Base-by-base conservation (phyloP, 768 basidiomycete genomes). In the Mycena epipterygia region DNA sequence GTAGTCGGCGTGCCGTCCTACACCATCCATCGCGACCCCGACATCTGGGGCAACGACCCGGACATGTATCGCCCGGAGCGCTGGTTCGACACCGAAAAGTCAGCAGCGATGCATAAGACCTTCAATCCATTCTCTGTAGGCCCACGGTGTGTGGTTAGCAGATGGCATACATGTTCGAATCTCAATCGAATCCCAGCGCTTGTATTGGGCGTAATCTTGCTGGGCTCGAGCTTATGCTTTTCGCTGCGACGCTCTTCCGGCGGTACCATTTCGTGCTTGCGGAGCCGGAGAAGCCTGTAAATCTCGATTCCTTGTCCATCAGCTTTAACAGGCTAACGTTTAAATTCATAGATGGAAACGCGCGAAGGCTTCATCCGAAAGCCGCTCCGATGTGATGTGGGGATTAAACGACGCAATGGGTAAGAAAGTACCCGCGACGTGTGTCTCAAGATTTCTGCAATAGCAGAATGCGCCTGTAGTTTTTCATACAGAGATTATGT, bases 121-220 rank as follows among this genome's bases (percentile, higher is more conserved):
- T 96, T 95, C 79, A 96, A 96, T 73, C 93, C 93, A 0, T 96
- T 95, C 79, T 94, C 93, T 1, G 87, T 88, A 70, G 95, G 95
- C 3, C 95, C 95, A 21, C 86, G 93, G 91, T 90, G 76, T 58
- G 84, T 81, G 53, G 67, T 58, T 56, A 57, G n/a, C 37, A n/a
- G 32, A 48, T 19, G 70, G 58, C 44, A 66, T 48, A 65, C n/a
- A n/a, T n/a, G n/a, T n/a, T 42, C 30, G 23, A 6, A 44, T 51
- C 52, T 46, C 44, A 8, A 27, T 32, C 8, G 21, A 32, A 46
- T 30, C 29, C 33, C 21, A 93, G 94, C 58, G 91, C 89, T 25
- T 96, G 95, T 77, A 92, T 96, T 29, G 95, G 95, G 11, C 86
- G 91, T 39, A 95, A 96, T 76, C 82, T 95, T 37, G 95, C 95